phyloP scores from a whole-genome alignment of 2,329 filamentous ascomycete genomes.

The Fusarium citri region DNA sequence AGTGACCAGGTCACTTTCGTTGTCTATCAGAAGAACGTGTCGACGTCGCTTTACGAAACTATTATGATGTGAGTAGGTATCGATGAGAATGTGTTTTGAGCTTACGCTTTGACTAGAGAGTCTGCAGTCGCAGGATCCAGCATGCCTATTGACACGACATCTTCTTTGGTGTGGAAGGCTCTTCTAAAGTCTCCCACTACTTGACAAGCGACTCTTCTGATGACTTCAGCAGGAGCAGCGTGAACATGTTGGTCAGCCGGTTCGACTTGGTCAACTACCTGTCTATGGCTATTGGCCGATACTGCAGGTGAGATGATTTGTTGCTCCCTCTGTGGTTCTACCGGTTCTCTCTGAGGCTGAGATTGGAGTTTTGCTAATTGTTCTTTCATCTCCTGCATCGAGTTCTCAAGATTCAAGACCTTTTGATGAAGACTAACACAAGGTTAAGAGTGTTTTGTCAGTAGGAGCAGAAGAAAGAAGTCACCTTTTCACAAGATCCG shows the following conservation, averaged over 20 bases:
- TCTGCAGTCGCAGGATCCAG: slow-evolving; percentile 18
- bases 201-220: slow-evolving; percentile 27
- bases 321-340: neutral
- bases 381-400: slow-evolving; percentile 18
- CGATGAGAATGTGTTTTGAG: too few species aligned
- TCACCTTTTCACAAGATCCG: slow-evolving; percentile 23
- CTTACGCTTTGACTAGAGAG: slow-evolving; percentile 24
- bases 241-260: slow-evolving; percentile 26
- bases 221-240: slow-evolving; percentile 27
- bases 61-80: neutral
- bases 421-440: slow-evolving; percentile 18
- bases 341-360: neutral
- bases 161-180: slow-evolving; percentile 18
- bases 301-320: neutral
- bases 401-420: slow-evolving; percentile 21
- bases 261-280: slow-evolving; percentile 10
- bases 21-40: slow-evolving; percentile 24
- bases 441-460: neutral
- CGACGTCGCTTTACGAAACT: slow-evolving; percentile 24
- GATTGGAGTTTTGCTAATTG: slow-evolving; percentile 12
- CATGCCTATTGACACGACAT: slow-evolving; percentile 22
- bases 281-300: neutral
- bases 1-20: slow-evolving; percentile 18
- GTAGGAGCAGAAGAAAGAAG: neutral
- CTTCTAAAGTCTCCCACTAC: slow-evolving; percentile 25